Conservation (phyloP, 2,329 filamentous ascomycete genomes). For the Diplodia sapinea region DNA sequence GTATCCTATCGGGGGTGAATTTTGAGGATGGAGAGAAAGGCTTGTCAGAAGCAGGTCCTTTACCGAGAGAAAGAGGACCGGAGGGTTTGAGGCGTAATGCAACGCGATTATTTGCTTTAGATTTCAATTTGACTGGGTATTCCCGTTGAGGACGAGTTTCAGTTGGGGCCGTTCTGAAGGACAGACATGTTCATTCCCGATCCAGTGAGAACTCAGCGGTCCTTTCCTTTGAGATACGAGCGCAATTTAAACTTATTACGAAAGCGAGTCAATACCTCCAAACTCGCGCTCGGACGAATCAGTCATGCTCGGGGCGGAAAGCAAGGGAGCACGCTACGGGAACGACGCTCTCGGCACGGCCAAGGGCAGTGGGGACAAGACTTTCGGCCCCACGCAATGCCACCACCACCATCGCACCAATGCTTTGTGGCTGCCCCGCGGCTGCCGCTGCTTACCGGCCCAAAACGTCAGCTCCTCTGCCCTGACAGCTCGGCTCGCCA, state of each 20-base stretch:
- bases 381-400: conserved; percentile 9
- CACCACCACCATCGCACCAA: not conserved
- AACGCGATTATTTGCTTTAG: too few species aligned
- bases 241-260: not conserved
- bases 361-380: not conserved
- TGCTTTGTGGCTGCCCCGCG: not conserved
- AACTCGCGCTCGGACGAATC: not conserved
- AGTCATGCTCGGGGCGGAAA: not conserved
- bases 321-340: conserved; percentile 2
- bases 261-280: not conserved
- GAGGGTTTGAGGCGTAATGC: too few species aligned
- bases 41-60: not conserved
- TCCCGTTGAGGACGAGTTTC: too few species aligned
- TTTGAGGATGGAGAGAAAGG: conserved; percentile 38
- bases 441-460: not conserved
- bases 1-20: conserved; percentile 63
- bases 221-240: not conserved
- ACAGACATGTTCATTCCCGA: too few species aligned
- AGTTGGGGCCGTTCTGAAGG: too few species aligned
- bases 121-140: too few species aligned
- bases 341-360: not conserved
- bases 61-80: too few species aligned
- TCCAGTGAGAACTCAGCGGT: not conserved
- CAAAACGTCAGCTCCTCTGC: not conserved
- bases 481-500: not conserved